Evolutionary conservation across 306 rosid species (phyloP), one percentile per base, ranked within the genome.

Genomic region (Corylus heterophylla): DNA sequence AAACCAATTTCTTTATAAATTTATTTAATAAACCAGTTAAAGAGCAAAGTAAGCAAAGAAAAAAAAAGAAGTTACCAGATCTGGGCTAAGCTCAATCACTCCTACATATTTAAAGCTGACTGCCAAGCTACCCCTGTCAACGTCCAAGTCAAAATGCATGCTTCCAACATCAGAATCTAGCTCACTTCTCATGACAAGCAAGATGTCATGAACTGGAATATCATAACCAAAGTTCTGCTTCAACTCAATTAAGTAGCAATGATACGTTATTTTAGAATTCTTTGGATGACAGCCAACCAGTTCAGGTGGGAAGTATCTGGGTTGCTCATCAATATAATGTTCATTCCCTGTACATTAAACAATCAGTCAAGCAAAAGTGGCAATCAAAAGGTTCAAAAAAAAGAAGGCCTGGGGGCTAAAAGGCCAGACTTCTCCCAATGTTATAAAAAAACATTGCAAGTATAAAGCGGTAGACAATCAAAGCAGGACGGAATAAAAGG

Each of bases 201-300:
- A 81, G 79, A 94, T 44, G 74, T 91, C 90, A 59, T 76, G 80
- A 25, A 87, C 80, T 2, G 89, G 78, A 78, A 84, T 63, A 37
- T 90, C 88, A 80, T 87, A 80, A 9, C 12, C 73, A 77, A 87
- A 92, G 14, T 80, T 80, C 80, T 87, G 88, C 55, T 86, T 77
- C 77, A 94, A 64, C 87, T 89, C 89, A 29, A 94, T 86, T 8
- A 86, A 55, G 85, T 94, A 94, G 86, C 98, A 91, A 74, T 91
- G 82, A 82, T 91, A 94, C 39, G 55, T 27, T n/a, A 77, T 77
- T 51, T 42, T 58, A 45, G 83, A 69, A 64, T 63, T 78, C 17
- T 75, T 69, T 10, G 88, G 67, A 63, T 48, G 18, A 35, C 45
- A 63, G 31, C 86, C 86, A 35, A 89, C 89, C 80, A 92, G 68